phyloP scores from a whole-genome alignment of 164 flowering plant species.

The Macadamia integrifolia region DNA sequence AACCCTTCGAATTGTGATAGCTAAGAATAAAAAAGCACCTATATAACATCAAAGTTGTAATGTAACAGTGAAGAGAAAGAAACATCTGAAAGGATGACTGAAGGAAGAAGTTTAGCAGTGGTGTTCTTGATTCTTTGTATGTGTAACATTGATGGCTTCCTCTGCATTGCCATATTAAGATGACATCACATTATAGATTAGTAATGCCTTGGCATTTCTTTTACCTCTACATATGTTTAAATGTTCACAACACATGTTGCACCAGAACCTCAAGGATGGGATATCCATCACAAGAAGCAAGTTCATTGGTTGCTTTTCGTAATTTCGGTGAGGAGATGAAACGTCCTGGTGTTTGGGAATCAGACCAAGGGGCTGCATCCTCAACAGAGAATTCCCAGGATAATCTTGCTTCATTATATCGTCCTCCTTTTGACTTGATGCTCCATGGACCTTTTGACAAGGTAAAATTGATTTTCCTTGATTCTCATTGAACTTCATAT shows the following conservation, averaged over 20 bases:
- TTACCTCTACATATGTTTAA: neutral
- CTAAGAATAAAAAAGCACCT: too few relatives aligned
- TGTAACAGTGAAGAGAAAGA: too few relatives aligned
- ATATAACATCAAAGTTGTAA: too few relatives aligned
- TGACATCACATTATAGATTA: neutral
- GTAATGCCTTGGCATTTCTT: neutral
- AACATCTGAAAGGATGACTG: too few relatives aligned
- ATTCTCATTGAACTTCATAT: too few relatives aligned
- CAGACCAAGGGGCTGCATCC: conserved; percentile 51
- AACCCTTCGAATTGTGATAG: too few relatives aligned
- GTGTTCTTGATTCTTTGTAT: too few relatives aligned
- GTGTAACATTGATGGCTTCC: too few relatives aligned
- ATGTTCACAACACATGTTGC: neutral
- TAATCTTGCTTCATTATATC: conserved; percentile 81
- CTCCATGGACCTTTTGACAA: conserved; percentile 70
- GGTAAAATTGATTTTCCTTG: conserved; percentile 24
- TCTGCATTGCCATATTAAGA: neutral
- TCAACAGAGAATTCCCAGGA: conserved; percentile 49
- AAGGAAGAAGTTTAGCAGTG: too few relatives aligned
- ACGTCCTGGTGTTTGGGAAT: conserved; percentile 74
- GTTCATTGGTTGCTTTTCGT: conserved; percentile 74
- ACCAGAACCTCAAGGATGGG: conserved; percentile 42
- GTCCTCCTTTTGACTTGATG: conserved; percentile 83
- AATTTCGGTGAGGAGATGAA: conserved; percentile 83
- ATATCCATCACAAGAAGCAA: conserved; percentile 44